Evolutionary conservation across 2,329 filamentous ascomycete genomes (phyloP), one percentile per base, ranked within the genome.

Genomic region (Alternaria panax): DNA sequence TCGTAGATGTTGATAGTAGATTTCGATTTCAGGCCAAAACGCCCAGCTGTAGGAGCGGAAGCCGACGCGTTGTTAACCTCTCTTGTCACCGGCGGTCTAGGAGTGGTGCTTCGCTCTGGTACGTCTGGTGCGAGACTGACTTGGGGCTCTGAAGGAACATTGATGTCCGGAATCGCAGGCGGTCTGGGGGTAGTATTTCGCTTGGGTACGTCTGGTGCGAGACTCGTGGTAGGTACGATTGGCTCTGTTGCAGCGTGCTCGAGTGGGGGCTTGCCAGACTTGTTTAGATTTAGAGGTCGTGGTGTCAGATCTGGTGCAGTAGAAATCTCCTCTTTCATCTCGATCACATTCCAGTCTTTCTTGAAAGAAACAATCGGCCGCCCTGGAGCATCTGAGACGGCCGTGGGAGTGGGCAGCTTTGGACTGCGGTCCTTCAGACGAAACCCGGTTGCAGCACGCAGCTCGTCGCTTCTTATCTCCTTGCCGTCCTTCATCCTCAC

Each of bases 301-400:
- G 69, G 61, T 16, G 59, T 62, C 16, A 67, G 48, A n/a, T 69
- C 63, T 2, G 70, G 61, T 7, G 70, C 51, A n/a, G 68, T 51
- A 3, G 76, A 77, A 22, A 75, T 72, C 28, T 80, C 78, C 57
- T 82, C 79, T 79, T 89, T 90, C 82, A 87, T 80, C 87, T 92
- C 90, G 84, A 90, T 83, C 76, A 91, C 88, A 76, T 86, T 87
- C 89, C 92, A 97, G 76, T 90, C 87, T 73, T 87, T 87, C 80
- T 96, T 87, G 85, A 98, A 98, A 85, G 94, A 98, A 84, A 98
- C 94, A 83, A 98, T 98, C 64, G 94, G 94, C 75, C 94, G 88
- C 70, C 92, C 92, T 70, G 91, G 90, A 74, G 86, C 91, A 81
- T 97, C 91, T 81, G 93, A 97, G 79, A 98, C 93, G 73, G 92